phyloP scores from a whole-genome alignment of 352 stramenopile genomes.

The Phytophthora boehmeriae region DNA sequence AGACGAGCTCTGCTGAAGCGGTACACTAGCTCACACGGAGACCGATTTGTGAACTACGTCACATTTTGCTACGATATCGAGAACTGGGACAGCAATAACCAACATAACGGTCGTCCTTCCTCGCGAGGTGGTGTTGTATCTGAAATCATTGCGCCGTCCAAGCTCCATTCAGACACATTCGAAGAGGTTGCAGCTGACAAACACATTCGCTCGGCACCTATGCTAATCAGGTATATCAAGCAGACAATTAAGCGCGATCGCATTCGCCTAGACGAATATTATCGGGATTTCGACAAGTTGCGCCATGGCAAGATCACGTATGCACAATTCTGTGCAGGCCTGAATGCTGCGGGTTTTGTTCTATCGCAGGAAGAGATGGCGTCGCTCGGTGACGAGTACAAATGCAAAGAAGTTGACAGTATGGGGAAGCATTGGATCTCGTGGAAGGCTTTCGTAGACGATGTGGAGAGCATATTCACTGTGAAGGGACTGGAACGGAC shows the following conservation, averaged over 20 bases:
- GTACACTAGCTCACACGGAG: constrained; percentile 72
- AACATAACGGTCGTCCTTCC: constrained; percentile 36
- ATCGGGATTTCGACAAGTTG: constrained; percentile 85
- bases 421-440: constrained; percentile 60
- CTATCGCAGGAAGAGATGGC: constrained; percentile 64
- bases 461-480: constrained; percentile 85
- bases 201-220: constrained; percentile 56
- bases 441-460: constrained; percentile 82
- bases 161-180: constrained; percentile 44
- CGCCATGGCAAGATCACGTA: constrained; percentile 78
- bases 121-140: constrained; percentile 52
- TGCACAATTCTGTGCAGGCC: constrained; percentile 65
- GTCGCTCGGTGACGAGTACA: constrained; percentile 61
- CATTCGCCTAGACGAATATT: constrained; percentile 84
- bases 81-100: constrained; percentile 48
- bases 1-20: constrained; percentile 63
- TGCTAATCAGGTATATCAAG: constrained; percentile 84
- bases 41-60: constrained; percentile 85
- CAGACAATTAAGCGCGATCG: constrained; percentile 81
- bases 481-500: constrained; percentile 72
- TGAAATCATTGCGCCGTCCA: constrained; percentile 64
- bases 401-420: constrained; percentile 64
- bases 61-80: constrained; percentile 86
- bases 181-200: constrained; percentile 36
- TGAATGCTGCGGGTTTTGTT: constrained; percentile 61